Conservation (phyloP, 495 filamentous ascomycete genomes). For the Penicillium parvum region DNA sequence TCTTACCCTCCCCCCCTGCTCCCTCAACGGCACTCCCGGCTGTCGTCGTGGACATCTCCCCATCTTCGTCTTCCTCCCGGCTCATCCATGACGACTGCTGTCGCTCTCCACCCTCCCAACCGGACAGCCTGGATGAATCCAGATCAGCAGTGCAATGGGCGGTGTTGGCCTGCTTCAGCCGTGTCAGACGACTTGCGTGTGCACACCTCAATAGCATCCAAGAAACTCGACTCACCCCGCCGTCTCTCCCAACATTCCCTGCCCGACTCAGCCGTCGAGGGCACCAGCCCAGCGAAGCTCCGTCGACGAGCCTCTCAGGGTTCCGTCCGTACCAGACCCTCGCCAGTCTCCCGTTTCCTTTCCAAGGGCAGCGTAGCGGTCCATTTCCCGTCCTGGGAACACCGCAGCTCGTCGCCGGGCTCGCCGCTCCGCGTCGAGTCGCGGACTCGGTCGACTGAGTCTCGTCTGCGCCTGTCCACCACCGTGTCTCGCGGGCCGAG, state of each 20-base stretch:
- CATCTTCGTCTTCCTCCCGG: not conserved
- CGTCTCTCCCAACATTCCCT: conserved; percentile 16
- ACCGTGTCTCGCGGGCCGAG: conserved; percentile 33
- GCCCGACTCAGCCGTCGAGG: conserved; percentile 8
- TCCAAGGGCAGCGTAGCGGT: conserved; percentile 37
- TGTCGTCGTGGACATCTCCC: no score
- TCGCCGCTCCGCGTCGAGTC: conserved; percentile 26
- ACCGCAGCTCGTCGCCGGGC: conserved; percentile 28
- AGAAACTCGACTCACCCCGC: conserved; percentile 18
- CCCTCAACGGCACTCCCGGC: no score
- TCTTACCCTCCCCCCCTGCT: not conserved
- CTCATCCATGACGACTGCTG: conserved; percentile 12
- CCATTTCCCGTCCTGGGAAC: conserved; percentile 40
- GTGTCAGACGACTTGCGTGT: conserved; percentile 28
- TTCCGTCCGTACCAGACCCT: conserved; percentile 36
- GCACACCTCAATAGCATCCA: conserved; percentile 19
- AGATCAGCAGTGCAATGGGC: conserved; percentile 37
- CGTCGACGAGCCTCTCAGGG: conserved; percentile 42
- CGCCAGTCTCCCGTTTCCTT: conserved; percentile 38
- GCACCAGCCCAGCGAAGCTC: conserved; percentile 26
- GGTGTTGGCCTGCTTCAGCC: conserved; percentile 25
- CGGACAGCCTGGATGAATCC: conserved; percentile 33
- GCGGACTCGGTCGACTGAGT: conserved; percentile 33
- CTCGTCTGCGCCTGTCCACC: conserved; percentile 35
- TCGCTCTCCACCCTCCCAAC: conserved; percentile 16